These are phyloP conservation scores for Priceomyces melissophilus DNA, from an alignment of 805 yeast genomes.

Conservation along the genomic window DNA sequence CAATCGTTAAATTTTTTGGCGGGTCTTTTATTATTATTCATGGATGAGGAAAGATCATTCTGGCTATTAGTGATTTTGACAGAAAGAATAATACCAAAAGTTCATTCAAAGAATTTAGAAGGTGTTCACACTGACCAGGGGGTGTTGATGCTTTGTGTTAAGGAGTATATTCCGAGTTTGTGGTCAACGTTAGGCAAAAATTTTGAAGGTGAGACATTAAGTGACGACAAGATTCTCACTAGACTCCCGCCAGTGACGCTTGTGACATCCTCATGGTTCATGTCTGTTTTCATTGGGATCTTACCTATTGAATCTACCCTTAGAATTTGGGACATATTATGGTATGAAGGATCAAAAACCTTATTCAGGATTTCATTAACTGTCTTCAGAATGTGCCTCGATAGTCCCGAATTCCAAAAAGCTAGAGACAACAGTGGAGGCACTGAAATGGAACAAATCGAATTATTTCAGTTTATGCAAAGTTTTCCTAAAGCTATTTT, in stretches of 20 bases:
- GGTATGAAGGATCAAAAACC: slow-evolving; percentile 87
- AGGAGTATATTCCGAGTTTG: slow-evolving; percentile 77
- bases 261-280: slow-evolving; percentile 96
- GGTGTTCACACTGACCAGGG: slow-evolving; percentile 97
- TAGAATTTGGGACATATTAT: slow-evolving; percentile 91
- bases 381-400: slow-evolving; percentile 62
- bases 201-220: slow-evolving; percentile 37
- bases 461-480: slow-evolving; percentile 79
- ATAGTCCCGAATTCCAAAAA: slow-evolving; percentile 55
- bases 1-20: slow-evolving; percentile 92
- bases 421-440: slow-evolving; percentile 15
- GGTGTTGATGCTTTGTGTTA: slow-evolving; percentile 79
- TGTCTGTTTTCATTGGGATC: slow-evolving; percentile 92
- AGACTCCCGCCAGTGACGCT: slow-evolving; percentile 87
- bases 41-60: slow-evolving; percentile 87
- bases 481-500: slow-evolving; percentile 69
- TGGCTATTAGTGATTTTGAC: slow-evolving; percentile 96
- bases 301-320: slow-evolving; percentile 85
- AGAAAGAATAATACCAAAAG: slow-evolving; percentile 81
- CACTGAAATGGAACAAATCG: slow-evolving; percentile 40
- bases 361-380: slow-evolving; percentile 81
- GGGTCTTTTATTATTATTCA: slow-evolving; percentile 76
- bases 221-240: slow-evolving; percentile 53
- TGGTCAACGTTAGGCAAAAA: slow-evolving; percentile 55
- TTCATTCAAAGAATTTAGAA: slow-evolving; percentile 84